Evolutionary conservation across 2,329 filamentous ascomycete species (phyloP).

Genomic region (Albophoma yamanashiensis): DNA sequence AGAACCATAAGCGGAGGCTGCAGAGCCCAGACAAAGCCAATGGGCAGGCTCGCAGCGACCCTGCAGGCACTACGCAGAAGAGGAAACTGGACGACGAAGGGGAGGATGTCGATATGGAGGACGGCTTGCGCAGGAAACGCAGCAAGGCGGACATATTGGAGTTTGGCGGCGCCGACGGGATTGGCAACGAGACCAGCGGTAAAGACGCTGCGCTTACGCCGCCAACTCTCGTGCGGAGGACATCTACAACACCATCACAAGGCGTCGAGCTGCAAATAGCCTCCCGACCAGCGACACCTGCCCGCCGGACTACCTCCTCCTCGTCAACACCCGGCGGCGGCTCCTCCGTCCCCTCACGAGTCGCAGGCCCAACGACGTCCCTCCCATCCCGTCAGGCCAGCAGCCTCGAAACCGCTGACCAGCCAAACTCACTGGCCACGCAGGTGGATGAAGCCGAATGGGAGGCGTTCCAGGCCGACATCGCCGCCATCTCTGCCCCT

Average conservation of each 20-base stretch:
- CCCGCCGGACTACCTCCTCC: slow-evolving; percentile 28
- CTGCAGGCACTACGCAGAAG: slow-evolving; percentile 13
- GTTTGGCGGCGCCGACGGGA: neutral
- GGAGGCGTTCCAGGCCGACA: slow-evolving; percentile 79
- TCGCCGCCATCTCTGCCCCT: slow-evolving; percentile 38
- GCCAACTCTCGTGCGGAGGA: slow-evolving; percentile 31
- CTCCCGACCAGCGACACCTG: slow-evolving; percentile 51
- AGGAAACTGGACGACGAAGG: slow-evolving; percentile 20
- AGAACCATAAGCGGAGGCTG: slow-evolving; percentile 24
- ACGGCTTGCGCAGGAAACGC: slow-evolving; percentile 31
- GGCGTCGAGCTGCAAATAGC: slow-evolving; percentile 53
- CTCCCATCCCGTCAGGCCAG: slow-evolving; percentile 19
- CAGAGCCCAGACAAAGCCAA: slow-evolving; percentile 10
- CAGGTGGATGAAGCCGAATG: slow-evolving; percentile 65
- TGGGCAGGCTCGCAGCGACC: slow-evolving; percentile 5
- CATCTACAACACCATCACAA: slow-evolving; percentile 40
- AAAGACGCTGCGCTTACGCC: slow-evolving; percentile 21
- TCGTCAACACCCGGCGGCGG: slow-evolving; percentile 25
- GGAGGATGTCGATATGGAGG: slow-evolving; percentile 24
- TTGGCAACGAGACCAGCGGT: slow-evolving; percentile 3
- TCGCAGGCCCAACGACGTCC: slow-evolving; percentile 9
- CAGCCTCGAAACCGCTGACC: slow-evolving; percentile 8
- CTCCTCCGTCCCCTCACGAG: slow-evolving; percentile 3
- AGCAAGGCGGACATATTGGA: slow-evolving; percentile 26
- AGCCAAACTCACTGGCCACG: slow-evolving; percentile 7